A percentile compares a stretch with the other conserved stretches of the same genome.
Evolutionary conservation across 225 moss, liverwort and hornwort genomes (phyloP).

Genomic region (Pseudoscleropodium purum): DNA sequence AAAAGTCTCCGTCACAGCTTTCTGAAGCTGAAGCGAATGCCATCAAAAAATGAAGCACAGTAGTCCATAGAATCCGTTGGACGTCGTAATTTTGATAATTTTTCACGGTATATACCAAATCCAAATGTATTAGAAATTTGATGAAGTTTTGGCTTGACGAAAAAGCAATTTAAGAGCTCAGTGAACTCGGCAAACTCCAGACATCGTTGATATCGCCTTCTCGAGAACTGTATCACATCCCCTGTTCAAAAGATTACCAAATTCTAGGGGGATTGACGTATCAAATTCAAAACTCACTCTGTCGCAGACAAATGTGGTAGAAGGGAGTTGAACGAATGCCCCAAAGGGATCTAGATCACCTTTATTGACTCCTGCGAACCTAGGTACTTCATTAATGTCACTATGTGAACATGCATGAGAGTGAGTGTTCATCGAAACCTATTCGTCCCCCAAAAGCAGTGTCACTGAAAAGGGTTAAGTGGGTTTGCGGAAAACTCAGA

Average conservation of each 20-base stretch:
- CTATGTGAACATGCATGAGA: background rate
- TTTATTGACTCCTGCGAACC: background rate
- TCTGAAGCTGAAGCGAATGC: background rate
- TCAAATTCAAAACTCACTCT: background rate
- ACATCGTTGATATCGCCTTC: background rate
- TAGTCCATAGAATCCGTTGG: too few relatives aligned
- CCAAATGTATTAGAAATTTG: background rate
- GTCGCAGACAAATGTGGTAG: background rate
- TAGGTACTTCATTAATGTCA: background rate
- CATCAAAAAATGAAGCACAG: background rate
- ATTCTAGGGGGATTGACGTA: background rate
- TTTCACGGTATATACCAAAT: background rate
- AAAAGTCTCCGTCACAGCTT: constrained; percentile 10
- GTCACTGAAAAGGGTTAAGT: background rate
- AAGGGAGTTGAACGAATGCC: background rate
- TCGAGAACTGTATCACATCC: background rate
- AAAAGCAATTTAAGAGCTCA: background rate
- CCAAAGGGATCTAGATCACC: too few relatives aligned
- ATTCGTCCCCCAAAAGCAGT: background rate
- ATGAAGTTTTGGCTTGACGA: background rate
- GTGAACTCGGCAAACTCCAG: background rate
- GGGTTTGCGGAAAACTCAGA: background rate
- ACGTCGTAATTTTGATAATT: background rate
- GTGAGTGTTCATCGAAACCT: background rate
- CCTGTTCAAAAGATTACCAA: background rate